Conservation (phyloP, 2,329 filamentous ascomycete genomes). For the Cryphonectria radicalis region DNA sequence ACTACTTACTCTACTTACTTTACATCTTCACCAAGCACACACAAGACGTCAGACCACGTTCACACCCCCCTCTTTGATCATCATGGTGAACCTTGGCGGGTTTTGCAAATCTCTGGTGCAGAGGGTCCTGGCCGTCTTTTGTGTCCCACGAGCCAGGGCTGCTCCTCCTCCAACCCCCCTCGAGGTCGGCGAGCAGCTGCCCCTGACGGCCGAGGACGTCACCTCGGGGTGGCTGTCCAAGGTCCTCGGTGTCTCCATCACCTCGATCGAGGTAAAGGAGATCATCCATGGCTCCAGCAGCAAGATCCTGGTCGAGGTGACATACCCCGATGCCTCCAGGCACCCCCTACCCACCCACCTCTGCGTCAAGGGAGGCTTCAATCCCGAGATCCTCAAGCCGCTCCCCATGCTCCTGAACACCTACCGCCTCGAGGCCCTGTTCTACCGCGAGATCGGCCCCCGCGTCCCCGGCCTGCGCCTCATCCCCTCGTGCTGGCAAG, state of each 20-base stretch:
- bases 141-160: background rate
- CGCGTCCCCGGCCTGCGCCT: conserved; percentile 33
- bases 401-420: conserved; percentile 21
- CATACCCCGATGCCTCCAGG: conserved; percentile 31
- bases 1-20: background rate
- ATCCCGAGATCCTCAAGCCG: conserved; percentile 32
- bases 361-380: conserved; percentile 46
- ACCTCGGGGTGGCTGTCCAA: conserved; percentile 33
- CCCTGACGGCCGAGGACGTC: conserved; percentile 30
- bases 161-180: conserved; percentile 13
- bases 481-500: conserved; percentile 18
- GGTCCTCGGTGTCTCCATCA: conserved; percentile 31
- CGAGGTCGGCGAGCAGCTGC: conserved; percentile 30
- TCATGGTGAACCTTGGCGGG: background rate
- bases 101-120: background rate
- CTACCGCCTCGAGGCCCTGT: conserved; percentile 27
- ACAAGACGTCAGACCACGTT: background rate
- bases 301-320: conserved; percentile 34
- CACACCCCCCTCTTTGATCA: background rate
- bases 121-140: background rate
- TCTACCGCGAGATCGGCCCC: conserved; percentile 26
- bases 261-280: conserved; percentile 24
- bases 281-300: conserved; percentile 32
- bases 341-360: conserved; percentile 33
- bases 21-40: background rate